Evolutionary conservation across 768 basidiomycete species (phyloP).

Genomic region (Naganishia kalamii): DNA sequence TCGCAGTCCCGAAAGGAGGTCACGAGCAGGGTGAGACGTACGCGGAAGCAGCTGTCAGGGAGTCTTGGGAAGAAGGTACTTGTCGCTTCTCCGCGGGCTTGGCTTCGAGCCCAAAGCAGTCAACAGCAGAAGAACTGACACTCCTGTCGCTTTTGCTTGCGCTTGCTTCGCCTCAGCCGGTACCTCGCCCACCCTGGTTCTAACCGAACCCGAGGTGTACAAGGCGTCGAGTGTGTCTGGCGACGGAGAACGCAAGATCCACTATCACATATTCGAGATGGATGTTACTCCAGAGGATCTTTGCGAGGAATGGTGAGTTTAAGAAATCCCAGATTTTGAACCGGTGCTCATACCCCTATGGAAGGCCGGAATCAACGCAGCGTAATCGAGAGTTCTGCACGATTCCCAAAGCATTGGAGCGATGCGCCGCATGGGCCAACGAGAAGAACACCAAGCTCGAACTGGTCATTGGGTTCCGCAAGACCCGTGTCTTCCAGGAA

Average conservation of each 20-base stretch:
- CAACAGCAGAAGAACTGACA: background rate
- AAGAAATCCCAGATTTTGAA: background rate
- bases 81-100: background rate
- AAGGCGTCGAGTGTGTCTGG: constrained; percentile 10
- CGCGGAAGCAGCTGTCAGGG: constrained; percentile 10
- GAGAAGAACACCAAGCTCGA: constrained; percentile 24
- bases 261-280: constrained; percentile 27
- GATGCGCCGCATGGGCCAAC: constrained; percentile 23
- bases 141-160: background rate
- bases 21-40: constrained; percentile 24
- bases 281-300: constrained; percentile 15
- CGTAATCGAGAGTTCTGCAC: constrained; percentile 24
- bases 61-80: constrained; percentile 5
- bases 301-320: constrained; percentile 21
- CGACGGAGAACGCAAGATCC: constrained; percentile 19
- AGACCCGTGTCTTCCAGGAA: constrained; percentile 11
- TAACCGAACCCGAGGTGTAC: constrained; percentile 13
- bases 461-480: constrained; percentile 19
- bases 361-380: constrained; percentile 20
- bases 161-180: constrained; percentile 14
- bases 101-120: background rate
- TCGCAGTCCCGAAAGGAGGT: constrained; percentile 26
- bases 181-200: constrained; percentile 8
- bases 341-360: background rate
- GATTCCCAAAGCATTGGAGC: constrained; percentile 18